Evolutionary conservation across 2,329 filamentous ascomycete genomes (phyloP), one percentile per base, ranked within the genome.

Genomic region (Leptographium wingfieldii): DNA sequence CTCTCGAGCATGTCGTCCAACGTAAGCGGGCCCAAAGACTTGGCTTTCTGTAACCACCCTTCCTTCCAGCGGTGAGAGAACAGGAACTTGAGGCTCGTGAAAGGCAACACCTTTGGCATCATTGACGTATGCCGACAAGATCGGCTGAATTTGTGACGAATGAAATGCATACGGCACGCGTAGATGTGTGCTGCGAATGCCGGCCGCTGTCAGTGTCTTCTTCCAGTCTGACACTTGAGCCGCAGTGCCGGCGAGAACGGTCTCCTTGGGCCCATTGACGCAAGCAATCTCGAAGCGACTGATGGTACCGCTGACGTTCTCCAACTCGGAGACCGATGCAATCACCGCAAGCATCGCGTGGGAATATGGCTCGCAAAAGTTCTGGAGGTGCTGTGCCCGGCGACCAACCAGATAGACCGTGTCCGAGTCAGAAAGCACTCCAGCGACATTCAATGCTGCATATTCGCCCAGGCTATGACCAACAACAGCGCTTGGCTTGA

Each of bases 341-440:
- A 12, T 3, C 14, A 46, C 43, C 12, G 43, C 43, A 16, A 46
- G 43, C 43, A 46, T 16, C 14, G 43, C 43, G n/a, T 46, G 43
- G 43, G 43, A 46, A n/a, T n/a, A 5, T 5, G 43, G 43, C 43
- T 19, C 43, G 43, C 43, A 46, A 5, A 46, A n/a, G n/a, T 46
- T n/a, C 43, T 46, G 43, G 14, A 46, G 43, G 43, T 46, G 69
- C 63, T 75, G 69, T 1, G 84, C 84, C 60, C 86, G 76, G 27
- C 72, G 67, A 9, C 85, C 85, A 5, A 87, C 83, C 0, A 88
- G 73, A 53, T 80, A 81, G 11, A 90, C 73, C 63, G 81, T 78
- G 65, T 87, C 84, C 38, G 74, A 74, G 19, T 77, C 79, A 0
- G 81, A 83, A n/a, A 87, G 72, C n/a, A 86, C 81, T 29, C 82